Evolutionary conservation across 768 basidiomycete genomes (phyloP), one percentile per base, ranked within the genome.

Genomic region (Serpula lacrymans): DNA sequence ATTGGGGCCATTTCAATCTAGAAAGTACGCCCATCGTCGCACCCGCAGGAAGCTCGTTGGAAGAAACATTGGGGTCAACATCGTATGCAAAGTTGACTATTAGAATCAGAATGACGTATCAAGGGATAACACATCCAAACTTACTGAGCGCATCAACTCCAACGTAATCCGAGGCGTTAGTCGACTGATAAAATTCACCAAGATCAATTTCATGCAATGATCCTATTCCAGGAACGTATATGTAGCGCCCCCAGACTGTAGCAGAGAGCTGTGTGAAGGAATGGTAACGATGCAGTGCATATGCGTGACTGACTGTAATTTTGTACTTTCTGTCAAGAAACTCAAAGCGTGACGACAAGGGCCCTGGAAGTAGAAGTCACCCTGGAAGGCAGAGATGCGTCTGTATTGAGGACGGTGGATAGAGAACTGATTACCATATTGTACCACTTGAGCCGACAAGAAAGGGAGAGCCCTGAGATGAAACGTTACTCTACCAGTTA

Each of bases 351-450:
- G n/a, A n/a, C n/a, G n/a, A n/a, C n/a, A n/a, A n/a, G n/a, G 59
- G 7, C 54, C 60, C 22, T 67, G 57, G 46, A 68, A 69, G 9
- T 43, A 36, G 5, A 53, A 33, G 41, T 72, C 70, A 1, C 70
- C 69, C 32, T 57, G 57, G 20, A 68, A 41, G 0, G 67, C 63
- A 1, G 68, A 61, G 6, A 69, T 42, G 3, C 71, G 63, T 43
- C 70, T 71, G 49, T 53, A 70, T 47, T 72, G 37, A 3, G 68
- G 67, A 2, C 67, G 66, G 32, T 25, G n/a, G n/a, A n/a, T n/a
- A n/a, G n/a, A n/a, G 11, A 34, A 28, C 23, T 36, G 17, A 22
- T 30, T 13, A 12, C 39, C 39, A 14, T 18, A 35, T 6, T 20
- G 38, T 39, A 20, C 51, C 53, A 13, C 42, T 50, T 3, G 21